A percentile compares a stretch with the other conserved stretches of the same genome.
Evolutionary conservation across 495 filamentous ascomycete species (phyloP).

Genomic region (Poronia punctata): DNA sequence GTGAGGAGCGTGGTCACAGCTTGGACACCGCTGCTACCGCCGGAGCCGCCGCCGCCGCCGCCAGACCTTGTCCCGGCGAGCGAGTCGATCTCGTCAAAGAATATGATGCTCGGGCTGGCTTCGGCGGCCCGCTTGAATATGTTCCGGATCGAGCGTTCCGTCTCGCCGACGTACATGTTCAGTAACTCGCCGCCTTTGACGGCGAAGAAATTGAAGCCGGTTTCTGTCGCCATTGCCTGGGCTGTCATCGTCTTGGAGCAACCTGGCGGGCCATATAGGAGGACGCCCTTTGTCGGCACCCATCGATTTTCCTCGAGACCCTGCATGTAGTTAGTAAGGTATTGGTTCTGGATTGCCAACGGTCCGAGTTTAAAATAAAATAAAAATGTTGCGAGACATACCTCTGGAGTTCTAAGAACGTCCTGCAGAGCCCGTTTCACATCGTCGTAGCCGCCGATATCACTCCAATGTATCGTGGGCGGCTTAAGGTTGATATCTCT

Average conservation of each 20-base stretch:
- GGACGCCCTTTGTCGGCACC: constrained; percentile 69
- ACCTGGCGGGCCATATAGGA: constrained; percentile 90
- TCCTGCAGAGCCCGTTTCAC: constrained; percentile 56
- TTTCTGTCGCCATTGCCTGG: constrained; percentile 86
- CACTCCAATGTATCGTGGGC: constrained; percentile 77
- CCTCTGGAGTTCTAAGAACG: constrained; percentile 17
- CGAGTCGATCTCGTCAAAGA: constrained; percentile 97
- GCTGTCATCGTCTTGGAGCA: constrained; percentile 95
- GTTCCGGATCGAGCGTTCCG: constrained; percentile 79
- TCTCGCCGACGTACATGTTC: constrained; percentile 97
- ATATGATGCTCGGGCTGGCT: constrained; percentile 87
- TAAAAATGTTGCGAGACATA: constrained; percentile 6
- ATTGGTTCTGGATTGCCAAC: no score
- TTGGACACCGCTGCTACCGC: no score
- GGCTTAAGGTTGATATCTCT: constrained; percentile 82
- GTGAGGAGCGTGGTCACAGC: constrained; percentile 87
- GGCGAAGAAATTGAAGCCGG: constrained; percentile 87
- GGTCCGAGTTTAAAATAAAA: no score
- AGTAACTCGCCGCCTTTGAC: constrained; percentile 95
- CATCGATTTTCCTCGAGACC: constrained; percentile 19
- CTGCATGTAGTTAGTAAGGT: no score
- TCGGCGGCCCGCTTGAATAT: constrained; percentile 82
- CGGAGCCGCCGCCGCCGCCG: constrained; percentile 38
- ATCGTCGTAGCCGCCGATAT: constrained; percentile 82
- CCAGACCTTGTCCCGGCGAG: constrained; percentile 28